These are phyloP conservation scores for Pestalotiopsis sp. DNA, from an alignment of 2,329 filamentous ascomycete species.

Conservation along the genomic window DNA sequence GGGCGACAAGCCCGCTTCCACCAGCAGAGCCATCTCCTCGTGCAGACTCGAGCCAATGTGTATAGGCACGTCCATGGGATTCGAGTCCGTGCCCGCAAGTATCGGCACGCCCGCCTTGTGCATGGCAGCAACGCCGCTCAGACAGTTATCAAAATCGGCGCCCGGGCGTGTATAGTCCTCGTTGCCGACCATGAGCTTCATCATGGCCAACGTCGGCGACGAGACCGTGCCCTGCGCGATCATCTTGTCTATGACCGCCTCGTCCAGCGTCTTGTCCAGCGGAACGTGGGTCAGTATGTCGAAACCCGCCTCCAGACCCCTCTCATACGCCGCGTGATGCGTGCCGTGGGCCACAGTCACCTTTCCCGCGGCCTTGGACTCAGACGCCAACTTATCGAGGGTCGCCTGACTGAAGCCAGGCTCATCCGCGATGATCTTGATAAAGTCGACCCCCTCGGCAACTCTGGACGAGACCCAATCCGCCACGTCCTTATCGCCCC, in stretches of 20 bases:
- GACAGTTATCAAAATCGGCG: conserved; percentile 24
- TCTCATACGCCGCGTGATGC: conserved; percentile 23
- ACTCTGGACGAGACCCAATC: conserved; percentile 20
- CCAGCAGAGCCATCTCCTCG: conserved; percentile 27
- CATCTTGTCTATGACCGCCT: conserved; percentile 19
- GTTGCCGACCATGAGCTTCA: conserved; percentile 21
- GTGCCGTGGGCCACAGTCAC: conserved; percentile 29
- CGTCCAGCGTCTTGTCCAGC: conserved; percentile 26
- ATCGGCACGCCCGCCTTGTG: conserved; percentile 30
- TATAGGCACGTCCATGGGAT: conserved; percentile 19
- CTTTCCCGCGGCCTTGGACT: conserved; percentile 25
- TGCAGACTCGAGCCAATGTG: conserved; percentile 27
- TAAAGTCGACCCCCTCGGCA: conserved; percentile 25
- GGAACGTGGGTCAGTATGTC: conserved; percentile 33
- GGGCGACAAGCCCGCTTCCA: conserved; percentile 25
- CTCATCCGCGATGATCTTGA: conserved; percentile 29
- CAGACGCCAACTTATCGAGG: conserved; percentile 22
- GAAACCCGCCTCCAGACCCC: conserved; percentile 27
- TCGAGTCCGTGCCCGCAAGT: conserved; percentile 32
- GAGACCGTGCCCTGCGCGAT: conserved; percentile 21
- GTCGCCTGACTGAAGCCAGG: conserved; percentile 25
- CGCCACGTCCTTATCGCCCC: conserved; percentile 17
- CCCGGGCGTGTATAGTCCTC: conserved; percentile 20
- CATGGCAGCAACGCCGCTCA: conserved; percentile 26
- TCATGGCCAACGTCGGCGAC: conserved; percentile 29